Conservation (phyloP, 768 basidiomycete genomes). For the Mycena belliarum region DNA sequence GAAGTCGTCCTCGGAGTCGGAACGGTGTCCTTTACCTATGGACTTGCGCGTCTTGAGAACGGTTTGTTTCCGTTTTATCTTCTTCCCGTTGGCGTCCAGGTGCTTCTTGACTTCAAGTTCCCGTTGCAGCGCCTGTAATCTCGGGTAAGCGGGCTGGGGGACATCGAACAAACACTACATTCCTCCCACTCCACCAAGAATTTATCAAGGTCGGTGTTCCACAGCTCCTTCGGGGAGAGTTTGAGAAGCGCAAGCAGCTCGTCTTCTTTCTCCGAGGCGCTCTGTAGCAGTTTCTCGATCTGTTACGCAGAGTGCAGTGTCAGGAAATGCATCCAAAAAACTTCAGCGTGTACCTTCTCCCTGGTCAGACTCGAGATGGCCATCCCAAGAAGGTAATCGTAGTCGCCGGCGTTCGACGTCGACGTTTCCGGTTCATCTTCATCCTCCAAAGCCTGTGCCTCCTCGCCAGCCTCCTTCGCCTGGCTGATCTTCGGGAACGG, state of each 20-base stretch:
- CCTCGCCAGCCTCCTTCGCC: constrained; percentile 67
- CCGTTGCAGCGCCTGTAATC: constrained; percentile 43
- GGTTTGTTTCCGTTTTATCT: constrained; percentile 48
- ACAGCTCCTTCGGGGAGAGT: constrained; percentile 78
- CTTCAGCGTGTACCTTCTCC: constrained; percentile 67
- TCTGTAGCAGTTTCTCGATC: constrained; percentile 83
- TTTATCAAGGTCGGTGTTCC: constrained; percentile 85
- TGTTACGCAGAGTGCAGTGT: constrained; percentile 28
- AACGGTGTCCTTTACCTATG: constrained; percentile 32
- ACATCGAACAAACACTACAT: constrained; percentile 28
- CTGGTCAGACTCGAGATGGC: constrained; percentile 92
- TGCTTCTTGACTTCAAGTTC: constrained; percentile 46
- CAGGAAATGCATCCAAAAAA: not conserved
- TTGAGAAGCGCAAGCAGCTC: constrained; percentile 80
- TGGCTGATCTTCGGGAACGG: constrained; percentile 83
- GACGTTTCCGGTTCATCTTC: constrained; percentile 43
- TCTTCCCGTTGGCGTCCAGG: constrained; percentile 48
- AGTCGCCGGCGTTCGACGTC: constrained; percentile 59
- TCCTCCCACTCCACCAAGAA: constrained; percentile 89
- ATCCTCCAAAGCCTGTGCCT: constrained; percentile 55
- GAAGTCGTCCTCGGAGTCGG: constrained; percentile 49
- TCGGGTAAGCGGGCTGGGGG: constrained; percentile 15
- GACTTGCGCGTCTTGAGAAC: constrained; percentile 51
- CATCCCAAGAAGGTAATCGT: constrained; percentile 94
- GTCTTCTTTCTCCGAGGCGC: constrained; percentile 78